A percentile compares a stretch with the other conserved stretches of the same genome.
These are phyloP conservation scores for Saposhnikovia divaricata DNA, from an alignment of 129 eudicot species.

Conservation along the genomic window DNA sequence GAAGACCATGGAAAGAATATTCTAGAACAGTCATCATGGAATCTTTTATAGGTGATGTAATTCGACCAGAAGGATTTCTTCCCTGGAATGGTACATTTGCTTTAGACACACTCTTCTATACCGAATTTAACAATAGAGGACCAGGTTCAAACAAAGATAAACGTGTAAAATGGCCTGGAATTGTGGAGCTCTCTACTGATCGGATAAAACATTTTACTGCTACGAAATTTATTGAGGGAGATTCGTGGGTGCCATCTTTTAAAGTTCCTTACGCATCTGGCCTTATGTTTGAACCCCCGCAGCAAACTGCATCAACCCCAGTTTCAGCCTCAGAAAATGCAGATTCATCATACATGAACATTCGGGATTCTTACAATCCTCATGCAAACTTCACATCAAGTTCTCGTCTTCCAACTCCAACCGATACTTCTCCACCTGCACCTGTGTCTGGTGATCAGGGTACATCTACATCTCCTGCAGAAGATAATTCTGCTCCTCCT, in stretches of 20 bases:
- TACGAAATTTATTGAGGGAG: conserved; percentile 33
- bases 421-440: neutral
- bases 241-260: conserved; percentile 39
- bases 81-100: conserved; percentile 56
- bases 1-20: conserved; percentile 78
- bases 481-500: neutral
- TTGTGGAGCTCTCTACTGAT: conserved; percentile 34
- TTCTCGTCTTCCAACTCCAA: neutral
- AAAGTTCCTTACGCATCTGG: conserved; percentile 48
- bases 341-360: neutral
- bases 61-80: conserved; percentile 68
- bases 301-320: conserved; percentile 14
- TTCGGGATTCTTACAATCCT: neutral
- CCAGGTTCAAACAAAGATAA: conserved; percentile 39
- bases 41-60: conserved; percentile 53
- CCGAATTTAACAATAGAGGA: conserved; percentile 66
- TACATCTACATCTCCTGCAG: neutral
- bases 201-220: conserved; percentile 54
- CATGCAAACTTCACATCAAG: neutral
- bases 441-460: no score
- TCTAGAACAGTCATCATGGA: conserved; percentile 77
- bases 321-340: neutral
- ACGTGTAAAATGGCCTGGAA: conserved; percentile 59
- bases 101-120: conserved; percentile 54
- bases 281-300: conserved; percentile 39